These are phyloP conservation scores for Dioscorea dumetorum DNA, from an alignment of 106 monocot genomes.

Conservation along the genomic window DNA sequence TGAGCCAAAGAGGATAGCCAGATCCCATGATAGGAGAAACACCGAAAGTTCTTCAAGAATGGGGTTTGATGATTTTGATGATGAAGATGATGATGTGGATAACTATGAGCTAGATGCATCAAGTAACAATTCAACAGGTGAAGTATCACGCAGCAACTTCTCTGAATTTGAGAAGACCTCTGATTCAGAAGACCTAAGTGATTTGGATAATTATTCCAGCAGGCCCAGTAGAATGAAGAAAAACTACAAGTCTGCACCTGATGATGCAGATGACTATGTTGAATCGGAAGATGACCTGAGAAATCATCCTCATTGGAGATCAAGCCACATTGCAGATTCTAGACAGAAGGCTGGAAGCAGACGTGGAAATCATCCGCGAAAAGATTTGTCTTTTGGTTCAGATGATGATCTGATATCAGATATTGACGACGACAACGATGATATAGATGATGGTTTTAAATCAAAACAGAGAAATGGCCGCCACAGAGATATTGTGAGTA, in stretches of 20 bases:
- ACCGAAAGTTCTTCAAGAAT: constrained; percentile 14
- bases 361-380: constrained; percentile 1
- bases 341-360: constrained; percentile 12
- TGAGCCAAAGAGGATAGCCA: constrained; percentile 1
- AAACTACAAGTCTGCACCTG: constrained; percentile 4
- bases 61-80: constrained; percentile 98
- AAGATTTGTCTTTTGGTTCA: constrained; percentile 16
- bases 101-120: constrained; percentile 68
- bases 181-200: constrained; percentile 49
- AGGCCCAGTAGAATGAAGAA: constrained; percentile 5
- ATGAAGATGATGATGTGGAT: constrained; percentile 88
- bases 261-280: not conserved
- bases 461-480: constrained; percentile 11
- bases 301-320: constrained; percentile 28
- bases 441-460: constrained; percentile 11
- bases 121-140: constrained; percentile 10
- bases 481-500: constrained; percentile 1
- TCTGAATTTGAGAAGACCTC: constrained; percentile 53
- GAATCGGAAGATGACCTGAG: constrained; percentile 4
- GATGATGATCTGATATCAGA: constrained; percentile 37
- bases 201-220: constrained; percentile 17
- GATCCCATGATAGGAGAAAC: constrained; percentile 10
- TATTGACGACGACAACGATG: constrained; percentile 40
- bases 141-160: constrained; percentile 31
- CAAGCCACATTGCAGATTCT: constrained; percentile 26